Conservation (phyloP, 176 grass and related monocot species). For the Poa pratensis region DNA sequence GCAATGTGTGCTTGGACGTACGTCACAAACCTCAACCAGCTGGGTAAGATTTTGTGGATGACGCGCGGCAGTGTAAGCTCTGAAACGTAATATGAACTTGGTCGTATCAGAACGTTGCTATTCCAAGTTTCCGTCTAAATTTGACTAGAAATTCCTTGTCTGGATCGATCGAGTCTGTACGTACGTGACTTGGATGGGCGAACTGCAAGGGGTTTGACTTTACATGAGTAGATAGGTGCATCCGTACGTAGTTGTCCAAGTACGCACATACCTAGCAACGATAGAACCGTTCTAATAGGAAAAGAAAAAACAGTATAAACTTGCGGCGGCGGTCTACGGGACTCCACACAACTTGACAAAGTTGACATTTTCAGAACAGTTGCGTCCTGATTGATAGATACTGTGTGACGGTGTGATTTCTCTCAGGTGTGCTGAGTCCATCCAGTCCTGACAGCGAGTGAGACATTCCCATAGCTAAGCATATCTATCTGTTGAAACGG, state of each 20-base stretch:
- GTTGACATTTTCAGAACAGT: not conserved
- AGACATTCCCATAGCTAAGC: not conserved
- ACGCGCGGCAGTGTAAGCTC: no score
- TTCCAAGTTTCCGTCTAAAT: not conserved
- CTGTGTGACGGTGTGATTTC: not conserved
- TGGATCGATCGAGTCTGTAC: not conserved
- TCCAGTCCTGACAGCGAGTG: not conserved
- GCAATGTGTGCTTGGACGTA: not conserved
- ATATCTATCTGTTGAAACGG: constrained; percentile 24
- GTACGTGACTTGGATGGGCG: no score
- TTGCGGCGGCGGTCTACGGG: not conserved
- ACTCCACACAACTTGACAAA: not conserved
- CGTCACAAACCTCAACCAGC: not conserved
- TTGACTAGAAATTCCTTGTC: not conserved
- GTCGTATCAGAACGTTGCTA: not conserved
- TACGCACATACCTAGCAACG: not conserved
- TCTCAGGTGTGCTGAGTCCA: not conserved
- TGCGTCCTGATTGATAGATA: not conserved
- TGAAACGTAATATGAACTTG: no score
- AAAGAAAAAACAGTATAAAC: not conserved
- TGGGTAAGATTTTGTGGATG: no score
- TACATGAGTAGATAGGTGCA: no score
- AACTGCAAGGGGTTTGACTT: not conserved
- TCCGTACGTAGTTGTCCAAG: no score
- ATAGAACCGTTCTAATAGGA: no score